Conservation (phyloP, 768 basidiomycete species). For the Lentinula boryana region DNA sequence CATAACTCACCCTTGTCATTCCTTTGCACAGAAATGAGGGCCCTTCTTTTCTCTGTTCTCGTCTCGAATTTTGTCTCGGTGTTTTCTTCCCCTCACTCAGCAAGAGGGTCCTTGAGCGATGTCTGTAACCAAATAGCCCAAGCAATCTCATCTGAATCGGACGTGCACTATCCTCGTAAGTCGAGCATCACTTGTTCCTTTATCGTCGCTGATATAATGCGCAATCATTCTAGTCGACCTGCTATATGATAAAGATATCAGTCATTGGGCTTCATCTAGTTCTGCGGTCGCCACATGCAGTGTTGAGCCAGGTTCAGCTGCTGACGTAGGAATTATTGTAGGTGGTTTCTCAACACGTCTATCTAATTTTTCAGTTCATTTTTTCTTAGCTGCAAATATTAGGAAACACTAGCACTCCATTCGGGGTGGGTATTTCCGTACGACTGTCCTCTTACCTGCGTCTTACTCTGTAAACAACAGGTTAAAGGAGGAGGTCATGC, state of each 20-base stretch:
- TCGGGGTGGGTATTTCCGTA: conserved; percentile 10
- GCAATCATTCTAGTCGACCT: conserved; percentile 10
- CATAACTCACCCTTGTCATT: not conserved
- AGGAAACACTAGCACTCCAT: conserved; percentile 6
- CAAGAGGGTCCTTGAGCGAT: not conserved
- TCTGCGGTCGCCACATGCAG: conserved; percentile 40
- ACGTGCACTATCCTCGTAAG: conserved; percentile 38
- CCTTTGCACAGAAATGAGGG: not conserved
- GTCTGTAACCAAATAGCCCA: conserved; percentile 31
- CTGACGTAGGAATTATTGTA: conserved; percentile 48
- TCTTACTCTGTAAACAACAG: conserved; percentile 18
- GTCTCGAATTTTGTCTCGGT: not conserved
- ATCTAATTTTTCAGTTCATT: not conserved
- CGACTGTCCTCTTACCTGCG: not conserved
- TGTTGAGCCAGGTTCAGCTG: conserved; percentile 50
- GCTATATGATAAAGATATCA: conserved; percentile 34
- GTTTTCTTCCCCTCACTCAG: not conserved
- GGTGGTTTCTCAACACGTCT: conserved; percentile 8
- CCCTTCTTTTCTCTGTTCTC: not conserved
- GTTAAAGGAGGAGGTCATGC: conserved; percentile 62
- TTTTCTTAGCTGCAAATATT: not conserved
- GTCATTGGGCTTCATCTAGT: conserved; percentile 50
- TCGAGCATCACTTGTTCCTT: not conserved
- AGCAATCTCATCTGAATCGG: conserved; percentile 35
- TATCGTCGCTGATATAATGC: not conserved